phyloP scores from a whole-genome alignment of 345 rosid genomes.

The Lepidium aucheri region DNA sequence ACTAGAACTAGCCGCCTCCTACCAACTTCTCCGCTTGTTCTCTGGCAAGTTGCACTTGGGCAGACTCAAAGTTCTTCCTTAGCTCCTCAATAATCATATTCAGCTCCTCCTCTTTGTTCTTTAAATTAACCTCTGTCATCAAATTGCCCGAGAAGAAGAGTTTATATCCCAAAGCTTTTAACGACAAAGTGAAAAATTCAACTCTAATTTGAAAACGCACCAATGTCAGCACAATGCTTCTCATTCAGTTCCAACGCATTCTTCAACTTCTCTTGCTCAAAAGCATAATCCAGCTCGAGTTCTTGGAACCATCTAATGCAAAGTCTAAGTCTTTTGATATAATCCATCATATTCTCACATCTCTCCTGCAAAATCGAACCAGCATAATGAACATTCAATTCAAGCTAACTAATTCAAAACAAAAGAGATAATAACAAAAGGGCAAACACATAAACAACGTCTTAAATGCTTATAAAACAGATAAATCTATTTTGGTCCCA shows the following conservation, averaged over 20 bases:
- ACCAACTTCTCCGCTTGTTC: conserved; percentile 91
- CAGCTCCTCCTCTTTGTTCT: conserved; percentile 83
- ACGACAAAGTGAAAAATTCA: neutral
- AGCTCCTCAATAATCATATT: conserved; percentile 81
- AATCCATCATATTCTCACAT: conserved; percentile 91
- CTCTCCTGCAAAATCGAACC: conserved; percentile 62
- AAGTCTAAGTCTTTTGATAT: conserved; percentile 81
- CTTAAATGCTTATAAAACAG: conserved; percentile 14
- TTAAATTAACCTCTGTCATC: conserved; percentile 53
- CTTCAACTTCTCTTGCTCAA: conserved; percentile 74
- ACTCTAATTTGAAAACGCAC: conserved; percentile 30
- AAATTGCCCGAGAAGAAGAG: conserved; percentile 14
- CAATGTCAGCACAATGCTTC: conserved; percentile 72
- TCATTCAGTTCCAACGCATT: conserved; percentile 57
- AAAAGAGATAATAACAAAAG: neutral
- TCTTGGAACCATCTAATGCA: conserved; percentile 98
- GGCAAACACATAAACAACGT: neutral
- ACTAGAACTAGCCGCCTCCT: conserved; percentile 16
- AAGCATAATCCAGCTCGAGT: conserved; percentile 70
- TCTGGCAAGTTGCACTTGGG: conserved; percentile 63
- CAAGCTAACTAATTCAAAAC: neutral
- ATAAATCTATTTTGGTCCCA: conserved; percentile 20
- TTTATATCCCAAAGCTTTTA: neutral
- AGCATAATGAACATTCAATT: conserved; percentile 17
- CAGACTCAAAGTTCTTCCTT: conserved; percentile 66